Base-by-base conservation (phyloP, 768 basidiomycete genomes). In the Russula sp. region DNA sequence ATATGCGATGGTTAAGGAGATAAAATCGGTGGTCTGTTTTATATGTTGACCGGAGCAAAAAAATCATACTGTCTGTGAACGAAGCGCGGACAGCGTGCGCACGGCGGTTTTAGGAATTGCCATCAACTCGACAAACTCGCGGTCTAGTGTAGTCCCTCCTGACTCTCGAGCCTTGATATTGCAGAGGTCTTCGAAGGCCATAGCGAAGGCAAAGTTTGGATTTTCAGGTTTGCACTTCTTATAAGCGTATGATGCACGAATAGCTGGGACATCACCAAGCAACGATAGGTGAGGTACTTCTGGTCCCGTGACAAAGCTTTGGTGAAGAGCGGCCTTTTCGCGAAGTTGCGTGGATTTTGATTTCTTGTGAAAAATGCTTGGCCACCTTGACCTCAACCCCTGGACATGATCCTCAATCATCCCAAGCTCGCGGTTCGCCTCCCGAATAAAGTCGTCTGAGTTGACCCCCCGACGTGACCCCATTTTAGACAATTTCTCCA, bases 381-480 rank as follows among this genome's bases (percentile, higher is more conserved):
- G 9, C 49, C 68, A 80, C 0, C 58, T 57, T 0, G 35, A 7
- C 8, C 58, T 46, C 5, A 72, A 73, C 0, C 32, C 43, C 0
- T 72, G 14, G 7, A 86, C 79, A 56, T 80, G 80, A 0, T 48
- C 18, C 29, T 73, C 65, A 38, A 87, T 78, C 1, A 39, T 66
- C 0, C 45, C 32, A 7, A 85, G 59, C 35, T 63, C 62, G 39
- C 9, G 42, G 34, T 34, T 32, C 29, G 52, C 57, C 50, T 86
- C 82, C 0, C 69, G 66, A 0, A 20, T 1, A 38, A 79, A 69
- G 0, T 67, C 60, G 34, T 7, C 3, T 9, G 74, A 1, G 0
- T 65, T 29, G 39, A 18, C 5, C 55, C 8, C 20, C 3, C 2
- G 50, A 9, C 35, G 39, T 2, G 32, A 63, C 53, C 42, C 63